Evolutionary conservation across 140 eudicot species (phyloP), one percentile per base, ranked within the genome.

Genomic region (Senecio squalidus): DNA sequence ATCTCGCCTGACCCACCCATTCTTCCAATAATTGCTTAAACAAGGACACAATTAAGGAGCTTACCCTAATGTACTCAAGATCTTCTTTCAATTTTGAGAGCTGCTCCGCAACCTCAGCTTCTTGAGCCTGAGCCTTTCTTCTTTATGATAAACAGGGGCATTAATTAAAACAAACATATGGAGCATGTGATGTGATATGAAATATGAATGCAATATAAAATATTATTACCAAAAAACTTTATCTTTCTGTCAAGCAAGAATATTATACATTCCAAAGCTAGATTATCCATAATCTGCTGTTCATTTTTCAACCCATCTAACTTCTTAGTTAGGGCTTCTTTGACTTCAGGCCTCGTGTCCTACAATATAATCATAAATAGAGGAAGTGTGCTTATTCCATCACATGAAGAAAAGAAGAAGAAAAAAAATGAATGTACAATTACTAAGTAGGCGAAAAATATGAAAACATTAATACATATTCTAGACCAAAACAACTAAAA

Each of bases 21-120:
- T n/a, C n/a, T n/a, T n/a, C n/a, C n/a, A n/a, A n/a, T n/a, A n/a
- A n/a, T n/a, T n/a, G n/a, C n/a, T n/a, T n/a, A n/a, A n/a, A n/a
- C n/a, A n/a, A 9, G 52, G 40, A 57, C 27, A 60, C 13, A 33
- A 47, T 57, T 39, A 70, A 25, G 40, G 46, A 66, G 51, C 80
- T 66, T 84, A 91, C 98, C 83, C 81, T 68, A 56, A 92, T 85
- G 74, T 92, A 92, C 75, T 92, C 98, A 62, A 92, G 95, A 78
- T 92, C 98, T 78, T 87, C 92, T 66, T 91, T 87, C 76, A 87
- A 56, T 56, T 73, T 79, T 36, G 84, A 62, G 31, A 92, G 89
- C 75, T 92, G 94, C 29, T 74, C 85, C 36, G 80, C 73, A 59
- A 84, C 46, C 58, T 86, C 84, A 20, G 82, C 65, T 78, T 86